A percentile compares a stretch with the other conserved stretches of the same genome.
Evolutionary conservation across 2,329 filamentous ascomycete genomes (phyloP).

Genomic region (Colletotrichum sp.): DNA sequence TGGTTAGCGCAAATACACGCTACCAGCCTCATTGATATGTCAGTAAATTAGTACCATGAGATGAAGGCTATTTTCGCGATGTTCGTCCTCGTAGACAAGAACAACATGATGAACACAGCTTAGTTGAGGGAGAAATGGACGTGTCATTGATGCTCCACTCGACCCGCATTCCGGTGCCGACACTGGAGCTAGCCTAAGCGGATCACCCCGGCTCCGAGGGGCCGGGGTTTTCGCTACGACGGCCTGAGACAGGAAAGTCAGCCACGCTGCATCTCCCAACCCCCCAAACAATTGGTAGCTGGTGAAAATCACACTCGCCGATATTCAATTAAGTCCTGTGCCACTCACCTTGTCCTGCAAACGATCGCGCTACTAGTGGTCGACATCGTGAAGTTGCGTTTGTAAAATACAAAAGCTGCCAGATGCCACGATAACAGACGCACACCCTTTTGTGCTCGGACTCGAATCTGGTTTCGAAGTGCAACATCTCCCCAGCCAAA

Average conservation of each 20-base stretch:
- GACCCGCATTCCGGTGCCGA: constrained; percentile 10
- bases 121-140: background rate
- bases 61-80: background rate
- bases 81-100: background rate
- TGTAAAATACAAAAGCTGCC: background rate
- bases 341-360: background rate
- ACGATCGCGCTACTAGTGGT: background rate
- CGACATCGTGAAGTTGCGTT: background rate
- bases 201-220: constrained; percentile 3
- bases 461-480: background rate
- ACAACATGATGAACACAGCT: background rate
- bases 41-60: background rate
- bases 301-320: background rate
- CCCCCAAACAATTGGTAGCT: background rate
- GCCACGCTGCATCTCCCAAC: background rate
- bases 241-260: background rate
- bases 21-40: background rate
- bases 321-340: background rate
- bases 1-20: background rate
- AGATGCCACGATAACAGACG: background rate
- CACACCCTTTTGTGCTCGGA: background rate
- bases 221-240: background rate
- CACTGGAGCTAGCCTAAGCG: background rate
- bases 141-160: constrained; percentile 17
- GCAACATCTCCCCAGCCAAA: background rate